Evolutionary conservation across 306 rosid species (phyloP).

Genomic region (Dryas drummondii): DNA sequence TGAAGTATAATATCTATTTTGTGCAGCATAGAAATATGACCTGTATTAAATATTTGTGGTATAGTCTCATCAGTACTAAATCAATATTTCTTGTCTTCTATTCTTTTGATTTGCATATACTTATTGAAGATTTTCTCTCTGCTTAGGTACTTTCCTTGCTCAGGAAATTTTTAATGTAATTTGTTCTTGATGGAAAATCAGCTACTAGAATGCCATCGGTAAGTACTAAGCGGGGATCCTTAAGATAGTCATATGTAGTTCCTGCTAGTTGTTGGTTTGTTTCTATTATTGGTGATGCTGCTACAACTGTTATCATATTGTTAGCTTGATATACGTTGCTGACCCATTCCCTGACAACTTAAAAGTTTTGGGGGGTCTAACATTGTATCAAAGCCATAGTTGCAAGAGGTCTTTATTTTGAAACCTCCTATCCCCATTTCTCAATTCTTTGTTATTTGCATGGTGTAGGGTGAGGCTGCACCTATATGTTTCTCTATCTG

Average conservation of each 20-base stretch:
- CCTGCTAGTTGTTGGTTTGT: neutral
- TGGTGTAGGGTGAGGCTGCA: too few species aligned
- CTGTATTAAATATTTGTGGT: neutral
- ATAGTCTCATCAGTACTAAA: neutral
- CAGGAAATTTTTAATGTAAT: neutral
- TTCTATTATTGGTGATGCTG: neutral
- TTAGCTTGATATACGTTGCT: too few species aligned
- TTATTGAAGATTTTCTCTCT: neutral
- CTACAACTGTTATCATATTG: neutral
- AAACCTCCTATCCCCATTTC: too few species aligned
- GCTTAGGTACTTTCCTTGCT: neutral
- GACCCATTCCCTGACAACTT: too few species aligned
- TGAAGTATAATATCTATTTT: neutral
- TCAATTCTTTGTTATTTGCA: too few species aligned
- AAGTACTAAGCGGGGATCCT: neutral
- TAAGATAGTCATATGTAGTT: neutral
- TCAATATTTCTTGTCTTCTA: neutral
- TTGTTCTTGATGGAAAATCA: neutral
- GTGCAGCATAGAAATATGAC: neutral
- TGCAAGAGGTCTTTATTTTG: too few species aligned
- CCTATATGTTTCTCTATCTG: too few species aligned
- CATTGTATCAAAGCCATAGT: too few species aligned
- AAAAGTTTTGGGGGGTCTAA: too few species aligned
- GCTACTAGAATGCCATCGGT: neutral
- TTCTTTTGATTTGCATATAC: neutral